These are phyloP conservation scores for Lactarius tabidus DNA, from an alignment of 768 basidiomycete species.

Conservation along the genomic window DNA sequence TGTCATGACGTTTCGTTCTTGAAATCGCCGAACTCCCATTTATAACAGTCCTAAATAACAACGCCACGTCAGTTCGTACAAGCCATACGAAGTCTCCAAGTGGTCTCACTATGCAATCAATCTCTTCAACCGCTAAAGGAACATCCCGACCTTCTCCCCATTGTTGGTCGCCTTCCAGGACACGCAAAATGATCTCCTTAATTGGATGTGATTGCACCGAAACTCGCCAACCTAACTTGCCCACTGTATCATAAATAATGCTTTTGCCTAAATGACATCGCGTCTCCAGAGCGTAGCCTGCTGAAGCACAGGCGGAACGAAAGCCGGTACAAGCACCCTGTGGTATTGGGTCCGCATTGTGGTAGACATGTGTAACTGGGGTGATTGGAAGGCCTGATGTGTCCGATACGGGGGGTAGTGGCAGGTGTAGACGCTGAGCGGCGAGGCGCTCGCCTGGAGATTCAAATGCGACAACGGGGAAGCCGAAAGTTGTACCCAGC, in stretches of 20 bases:
- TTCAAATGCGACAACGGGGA: conserved; percentile 62
- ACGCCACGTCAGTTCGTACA: neutral
- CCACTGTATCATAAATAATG: conserved; percentile 68
- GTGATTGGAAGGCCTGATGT: conserved; percentile 23
- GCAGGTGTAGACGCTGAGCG: conserved; percentile 57
- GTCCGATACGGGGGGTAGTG: conserved; percentile 41
- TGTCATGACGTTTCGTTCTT: conserved; percentile 28
- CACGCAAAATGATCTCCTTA: conserved; percentile 48
- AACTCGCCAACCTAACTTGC: conserved; percentile 54
- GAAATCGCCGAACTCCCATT: conserved; percentile 66
- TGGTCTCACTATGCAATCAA: conserved; percentile 56
- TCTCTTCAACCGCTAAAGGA: conserved; percentile 55
- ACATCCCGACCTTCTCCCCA: conserved; percentile 47
- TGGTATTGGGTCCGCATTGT: conserved; percentile 70
- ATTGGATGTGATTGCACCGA: conserved; percentile 56
- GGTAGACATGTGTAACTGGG: conserved; percentile 47
- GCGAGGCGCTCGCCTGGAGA: conserved; percentile 62
- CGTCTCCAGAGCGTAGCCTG: conserved; percentile 62
- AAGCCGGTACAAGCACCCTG: conserved; percentile 52
- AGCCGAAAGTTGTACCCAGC: conserved; percentile 60
- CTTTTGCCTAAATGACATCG: conserved; percentile 59
- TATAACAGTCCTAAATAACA: conserved; percentile 62
- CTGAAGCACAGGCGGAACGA: conserved; percentile 51
- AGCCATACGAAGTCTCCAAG: neutral
- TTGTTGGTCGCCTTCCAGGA: conserved; percentile 47